Base-by-base conservation (phyloP, 768 basidiomycete genomes). In the Nidularia sp. region DNA sequence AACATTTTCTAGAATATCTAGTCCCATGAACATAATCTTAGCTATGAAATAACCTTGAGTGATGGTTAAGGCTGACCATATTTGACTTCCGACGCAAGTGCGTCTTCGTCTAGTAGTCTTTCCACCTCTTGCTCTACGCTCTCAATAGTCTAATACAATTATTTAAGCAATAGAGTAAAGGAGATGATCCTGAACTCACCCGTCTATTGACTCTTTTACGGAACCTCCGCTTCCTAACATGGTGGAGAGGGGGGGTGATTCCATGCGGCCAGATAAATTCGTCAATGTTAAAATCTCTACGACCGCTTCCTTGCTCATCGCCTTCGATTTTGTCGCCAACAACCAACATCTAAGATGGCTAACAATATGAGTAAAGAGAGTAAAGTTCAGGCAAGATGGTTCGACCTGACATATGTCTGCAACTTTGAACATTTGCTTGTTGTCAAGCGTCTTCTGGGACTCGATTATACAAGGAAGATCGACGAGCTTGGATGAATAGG, bases 201-300 rank as follows among this genome's bases (percentile, higher is more conserved):
- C 92, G 71, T 66, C 81, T 78, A 62, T 93, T 94, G 15, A 93
- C 84, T 43, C 94, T 78, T 69, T 93, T 95, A 53, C 96, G 80
- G 70, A 98, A 98, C 43, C 97, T 75, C 36, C 96, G 80, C 68
- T 97, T 97, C 51, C 96, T 81, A 45, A 84, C 92, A 62, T 95
- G 85, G 57, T 90, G 85, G 51, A 99, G 69, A 1, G 97, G 96
- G 47, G 96, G 96, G 0, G 95, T 97, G 45, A 98, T 76, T 2
- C 97, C 97, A 61, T 98, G 95, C 0, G 90, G 94, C 88, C 91
- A 99, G 51, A 98, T 93, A 67, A 95, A 98, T 57, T 98, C 95
- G 58, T 97, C 93, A 46, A 97, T 81, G 59, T 86, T 93, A 71
- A 96, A 90, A 49, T 77, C 81, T 64, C 82, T 85, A 43, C 81